Percentiles rank a stretch among this genome's conserved stretches.
Conservation (phyloP, 345 rosid genomes). For the Eucalyptus regnans region DNA sequence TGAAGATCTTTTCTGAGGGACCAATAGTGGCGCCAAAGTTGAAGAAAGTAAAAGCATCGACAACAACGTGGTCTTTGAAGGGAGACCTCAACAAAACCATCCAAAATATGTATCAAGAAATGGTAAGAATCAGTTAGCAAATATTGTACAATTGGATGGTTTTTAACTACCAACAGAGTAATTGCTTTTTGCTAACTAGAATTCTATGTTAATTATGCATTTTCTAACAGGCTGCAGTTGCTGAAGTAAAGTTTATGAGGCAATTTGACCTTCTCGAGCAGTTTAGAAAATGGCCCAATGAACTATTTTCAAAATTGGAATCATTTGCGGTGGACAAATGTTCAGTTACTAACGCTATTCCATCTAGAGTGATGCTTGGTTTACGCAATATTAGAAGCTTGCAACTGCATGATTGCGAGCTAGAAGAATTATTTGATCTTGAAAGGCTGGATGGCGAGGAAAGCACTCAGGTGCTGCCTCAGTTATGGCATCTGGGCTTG, state of each 20-base stretch:
- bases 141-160: too few relatives aligned
- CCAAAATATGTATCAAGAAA: too few relatives aligned
- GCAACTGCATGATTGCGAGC: neutral
- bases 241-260: neutral
- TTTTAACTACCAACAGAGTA: too few relatives aligned
- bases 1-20: too few relatives aligned
- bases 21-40: too few relatives aligned
- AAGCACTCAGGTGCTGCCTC: neutral
- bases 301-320: too few relatives aligned
- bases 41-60: too few relatives aligned
- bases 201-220: neutral
- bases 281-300: too few relatives aligned
- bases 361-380: neutral
- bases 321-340: neutral
- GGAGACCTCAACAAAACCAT: too few relatives aligned
- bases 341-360: neutral
- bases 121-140: too few relatives aligned
- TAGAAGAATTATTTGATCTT: neutral
- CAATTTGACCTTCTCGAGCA: neutral
- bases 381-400: too few relatives aligned
- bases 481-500: fast-evolving
- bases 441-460: neutral
- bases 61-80: too few relatives aligned
- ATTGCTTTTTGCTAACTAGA: neutral
- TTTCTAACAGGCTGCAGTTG: neutral